Conservation (phyloP, 192 early-diverging fungal species). For the Coemansia sp. region DNA sequence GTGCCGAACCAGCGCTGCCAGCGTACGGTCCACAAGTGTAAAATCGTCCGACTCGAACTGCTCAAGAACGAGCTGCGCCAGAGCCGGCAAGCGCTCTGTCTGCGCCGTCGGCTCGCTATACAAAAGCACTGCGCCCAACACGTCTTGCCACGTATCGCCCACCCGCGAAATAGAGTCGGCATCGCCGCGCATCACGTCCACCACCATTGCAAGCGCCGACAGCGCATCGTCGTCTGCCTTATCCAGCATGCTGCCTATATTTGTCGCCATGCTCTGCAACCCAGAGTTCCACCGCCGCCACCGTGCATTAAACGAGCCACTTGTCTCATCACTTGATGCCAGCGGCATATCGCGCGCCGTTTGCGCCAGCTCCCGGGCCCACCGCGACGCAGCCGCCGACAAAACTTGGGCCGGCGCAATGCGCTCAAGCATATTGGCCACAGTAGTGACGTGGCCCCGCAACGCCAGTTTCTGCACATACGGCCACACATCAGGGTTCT, state of each 20-base stretch:
- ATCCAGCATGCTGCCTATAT: conserved; percentile 16
- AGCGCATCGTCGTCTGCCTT: conserved; percentile 12
- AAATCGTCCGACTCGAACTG: conserved; percentile 37
- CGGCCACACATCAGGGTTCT: conserved; percentile 24
- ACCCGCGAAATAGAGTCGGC: conserved; percentile 35
- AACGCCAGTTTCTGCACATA: conserved; percentile 35
- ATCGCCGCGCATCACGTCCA: conserved; percentile 41
- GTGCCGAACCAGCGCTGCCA: conserved; percentile 46
- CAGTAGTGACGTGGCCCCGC: conserved; percentile 31
- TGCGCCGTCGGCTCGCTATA: conserved; percentile 55
- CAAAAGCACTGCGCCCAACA: conserved; percentile 52
- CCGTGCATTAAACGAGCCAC: conserved; percentile 25
- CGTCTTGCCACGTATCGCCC: conserved; percentile 54
- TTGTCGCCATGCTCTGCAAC: conserved; percentile 17
- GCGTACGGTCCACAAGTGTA: conserved; percentile 27
- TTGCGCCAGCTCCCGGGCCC: conserved; percentile 29
- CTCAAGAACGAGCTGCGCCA: conserved; percentile 18
- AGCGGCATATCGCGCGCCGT: conserved; percentile 34
- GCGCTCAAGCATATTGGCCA: conserved; percentile 33
- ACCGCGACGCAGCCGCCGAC: conserved; percentile 18
- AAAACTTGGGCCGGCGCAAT: conserved; percentile 12
- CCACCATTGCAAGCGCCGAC: conserved; percentile 12
- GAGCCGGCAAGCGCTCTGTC: conserved; percentile 25
- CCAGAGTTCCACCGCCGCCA: conserved; percentile 40
- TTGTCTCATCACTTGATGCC: conserved; percentile 40